Percentiles rank a stretch among this genome's conserved stretches.
These are phyloP conservation scores for Diplosphaera chodatii DNA, from an alignment of 139 green algal species.

Conservation along the genomic window DNA sequence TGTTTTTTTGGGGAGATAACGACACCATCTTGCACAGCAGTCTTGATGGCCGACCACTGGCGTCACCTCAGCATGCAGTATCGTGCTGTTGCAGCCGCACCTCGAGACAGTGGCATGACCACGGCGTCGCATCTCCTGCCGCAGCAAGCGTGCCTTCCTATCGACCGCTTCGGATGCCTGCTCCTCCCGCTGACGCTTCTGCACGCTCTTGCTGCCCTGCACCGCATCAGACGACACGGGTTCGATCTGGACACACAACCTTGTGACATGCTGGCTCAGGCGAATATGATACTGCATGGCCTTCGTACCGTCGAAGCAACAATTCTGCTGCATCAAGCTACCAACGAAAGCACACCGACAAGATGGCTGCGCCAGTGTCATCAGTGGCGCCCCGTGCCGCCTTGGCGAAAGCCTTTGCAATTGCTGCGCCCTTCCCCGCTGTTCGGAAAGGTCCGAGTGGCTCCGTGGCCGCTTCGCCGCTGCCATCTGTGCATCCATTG, in stretches of 20 bases:
- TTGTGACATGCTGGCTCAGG: no score
- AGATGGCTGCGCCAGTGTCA: background rate
- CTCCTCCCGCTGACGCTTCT: conserved; percentile 49
- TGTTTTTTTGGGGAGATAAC: no score
- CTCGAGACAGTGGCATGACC: conserved; percentile 38
- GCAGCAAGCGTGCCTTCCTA: conserved; percentile 36
- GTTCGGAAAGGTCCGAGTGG: background rate
- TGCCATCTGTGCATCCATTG: background rate
- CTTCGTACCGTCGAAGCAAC: no score
- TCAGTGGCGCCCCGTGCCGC: background rate
- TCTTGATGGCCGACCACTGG: no score
- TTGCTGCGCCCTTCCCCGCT: background rate
- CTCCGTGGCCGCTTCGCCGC: background rate
- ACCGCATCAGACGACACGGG: conserved; percentile 4
- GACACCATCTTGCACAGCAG: no score
- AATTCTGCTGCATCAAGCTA: no score
- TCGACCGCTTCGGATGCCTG: conserved; percentile 34
- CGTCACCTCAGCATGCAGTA: no score
- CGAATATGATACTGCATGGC: no score
- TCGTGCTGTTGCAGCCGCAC: no score
- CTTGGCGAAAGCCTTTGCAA: background rate
- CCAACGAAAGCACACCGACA: background rate
- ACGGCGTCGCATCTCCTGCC: conserved; percentile 47
- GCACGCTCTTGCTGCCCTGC: conserved; percentile 46
- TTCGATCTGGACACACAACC: no score